Evolutionary conservation across 345 rosid genomes (phyloP).

Genomic region (Raphanus sativus): DNA sequence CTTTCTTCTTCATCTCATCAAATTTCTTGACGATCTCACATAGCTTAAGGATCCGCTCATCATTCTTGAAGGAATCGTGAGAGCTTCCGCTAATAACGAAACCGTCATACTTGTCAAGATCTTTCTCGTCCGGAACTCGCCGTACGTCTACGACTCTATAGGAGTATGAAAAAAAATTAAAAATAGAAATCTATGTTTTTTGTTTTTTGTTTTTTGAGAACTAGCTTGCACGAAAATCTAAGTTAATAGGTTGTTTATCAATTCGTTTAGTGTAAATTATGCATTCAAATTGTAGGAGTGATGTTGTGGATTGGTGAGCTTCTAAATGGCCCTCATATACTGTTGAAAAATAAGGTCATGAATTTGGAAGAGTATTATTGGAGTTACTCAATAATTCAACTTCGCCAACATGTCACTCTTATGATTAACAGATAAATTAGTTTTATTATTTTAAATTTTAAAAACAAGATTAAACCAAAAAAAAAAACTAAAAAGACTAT

Average conservation of each 20-base stretch:
- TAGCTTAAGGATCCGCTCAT: constrained; percentile 71
- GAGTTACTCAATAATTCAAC: not conserved
- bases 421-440: not conserved
- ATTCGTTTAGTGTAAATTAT: not conserved
- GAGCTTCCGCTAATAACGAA: constrained; percentile 90
- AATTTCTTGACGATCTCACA: constrained; percentile 57
- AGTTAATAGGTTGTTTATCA: not conserved
- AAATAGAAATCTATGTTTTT: no score
- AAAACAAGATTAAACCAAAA: not conserved
- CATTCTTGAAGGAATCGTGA: constrained; percentile 70
- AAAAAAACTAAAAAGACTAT: not conserved
- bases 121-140: constrained; percentile 66
- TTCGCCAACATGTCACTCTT: not conserved
- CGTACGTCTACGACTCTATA: constrained; percentile 10
- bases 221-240: no score
- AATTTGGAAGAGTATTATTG: not conserved
- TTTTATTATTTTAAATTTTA: not conserved
- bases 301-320: not conserved
- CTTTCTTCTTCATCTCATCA: constrained; percentile 73
- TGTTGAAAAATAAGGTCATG: not conserved
- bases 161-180: no score
- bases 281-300: not conserved
- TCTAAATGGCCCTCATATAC: not conserved
- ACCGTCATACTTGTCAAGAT: constrained; percentile 65
- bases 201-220: no score